phyloP scores from a whole-genome alignment of 2,329 filamentous ascomycete species.

The Neopestalotiopsis sp. region DNA sequence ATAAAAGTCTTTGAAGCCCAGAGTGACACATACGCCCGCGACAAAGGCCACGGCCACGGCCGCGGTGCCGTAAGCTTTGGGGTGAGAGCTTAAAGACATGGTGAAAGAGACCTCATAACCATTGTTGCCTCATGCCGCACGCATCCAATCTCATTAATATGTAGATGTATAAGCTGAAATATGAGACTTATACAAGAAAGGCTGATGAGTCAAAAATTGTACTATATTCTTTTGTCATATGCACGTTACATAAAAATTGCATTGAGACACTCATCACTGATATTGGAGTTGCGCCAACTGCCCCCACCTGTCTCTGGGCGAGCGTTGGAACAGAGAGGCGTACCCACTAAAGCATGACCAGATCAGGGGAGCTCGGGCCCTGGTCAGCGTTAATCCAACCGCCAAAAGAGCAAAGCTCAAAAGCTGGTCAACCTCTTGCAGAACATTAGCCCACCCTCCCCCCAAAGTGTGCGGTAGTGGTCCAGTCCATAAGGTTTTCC shows the following conservation, averaged over 20 bases:
- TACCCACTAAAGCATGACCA: background rate
- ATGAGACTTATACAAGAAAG: background rate
- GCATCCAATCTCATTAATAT: background rate
- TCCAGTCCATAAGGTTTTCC: background rate
- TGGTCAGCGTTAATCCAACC: constrained; percentile 11
- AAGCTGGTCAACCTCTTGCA: constrained; percentile 11
- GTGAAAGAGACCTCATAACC: background rate
- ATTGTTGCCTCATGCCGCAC: background rate
- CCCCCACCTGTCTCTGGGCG: background rate
- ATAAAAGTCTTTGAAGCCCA: constrained; percentile 82
- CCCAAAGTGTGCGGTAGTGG: constrained; percentile 8
- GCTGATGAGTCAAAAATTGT: background rate
- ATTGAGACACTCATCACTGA: background rate
- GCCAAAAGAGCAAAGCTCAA: constrained; percentile 22
- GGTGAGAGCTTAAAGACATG: constrained; percentile 67
- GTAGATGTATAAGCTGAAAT: background rate
- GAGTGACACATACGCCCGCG: constrained; percentile 75
- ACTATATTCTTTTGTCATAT: background rate
- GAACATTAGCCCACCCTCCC: background rate
- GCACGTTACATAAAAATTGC: constrained; percentile 1
- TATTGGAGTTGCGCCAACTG: background rate
- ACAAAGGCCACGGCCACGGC: constrained; percentile 75
- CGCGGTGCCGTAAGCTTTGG: constrained; percentile 65
- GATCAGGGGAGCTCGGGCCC: constrained; percentile 30
- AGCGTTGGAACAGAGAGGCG: no score